Conservation (phyloP, 371 early-diverging fungal genomes). For the Dinochytrium kinnereticum region DNA sequence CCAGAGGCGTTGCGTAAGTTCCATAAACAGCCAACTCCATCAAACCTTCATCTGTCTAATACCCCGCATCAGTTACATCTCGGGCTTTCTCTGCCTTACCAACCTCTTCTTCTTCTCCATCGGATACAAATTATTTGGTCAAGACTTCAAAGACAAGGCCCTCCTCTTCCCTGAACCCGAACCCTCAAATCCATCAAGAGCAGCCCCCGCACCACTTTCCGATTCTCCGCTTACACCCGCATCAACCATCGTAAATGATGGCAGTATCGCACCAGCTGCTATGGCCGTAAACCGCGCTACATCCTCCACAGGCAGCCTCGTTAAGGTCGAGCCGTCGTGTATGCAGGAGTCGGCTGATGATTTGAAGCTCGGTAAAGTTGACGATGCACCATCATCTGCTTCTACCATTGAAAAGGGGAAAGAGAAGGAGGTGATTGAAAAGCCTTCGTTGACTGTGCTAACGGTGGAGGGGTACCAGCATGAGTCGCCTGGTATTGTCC, state of each 20-base stretch:
- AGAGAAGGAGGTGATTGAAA: not conserved
- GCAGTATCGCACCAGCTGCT: too few relatives aligned
- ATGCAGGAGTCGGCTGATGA: too few relatives aligned
- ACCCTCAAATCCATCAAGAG: not conserved
- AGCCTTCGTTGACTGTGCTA: not conserved
- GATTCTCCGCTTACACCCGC: too few relatives aligned
- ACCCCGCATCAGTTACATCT: conserved; percentile 42
- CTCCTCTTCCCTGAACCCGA: not conserved
- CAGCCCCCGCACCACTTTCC: not conserved
- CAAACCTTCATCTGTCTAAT: not conserved
- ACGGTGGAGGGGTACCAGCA: not conserved
- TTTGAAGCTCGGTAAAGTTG: not conserved
- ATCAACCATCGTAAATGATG: too few relatives aligned
- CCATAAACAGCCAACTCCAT: not conserved
- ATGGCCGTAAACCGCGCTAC: too few relatives aligned
- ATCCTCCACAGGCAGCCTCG: too few relatives aligned
- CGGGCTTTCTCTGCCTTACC: conserved; percentile 37
- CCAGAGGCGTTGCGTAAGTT: conserved; percentile 16
- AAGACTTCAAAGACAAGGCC: conserved; percentile 28
- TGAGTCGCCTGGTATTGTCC: too few relatives aligned
- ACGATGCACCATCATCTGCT: too few relatives aligned
- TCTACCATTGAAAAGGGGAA: too few relatives aligned
- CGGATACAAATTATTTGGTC: conserved; percentile 35
- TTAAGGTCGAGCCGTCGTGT: too few relatives aligned
- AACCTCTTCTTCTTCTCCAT: conserved; percentile 43